Evolutionary conservation across 1,284 basidiomycete genomes (phyloP).

Genomic region (Sanghuangporus sanghuang): DNA sequence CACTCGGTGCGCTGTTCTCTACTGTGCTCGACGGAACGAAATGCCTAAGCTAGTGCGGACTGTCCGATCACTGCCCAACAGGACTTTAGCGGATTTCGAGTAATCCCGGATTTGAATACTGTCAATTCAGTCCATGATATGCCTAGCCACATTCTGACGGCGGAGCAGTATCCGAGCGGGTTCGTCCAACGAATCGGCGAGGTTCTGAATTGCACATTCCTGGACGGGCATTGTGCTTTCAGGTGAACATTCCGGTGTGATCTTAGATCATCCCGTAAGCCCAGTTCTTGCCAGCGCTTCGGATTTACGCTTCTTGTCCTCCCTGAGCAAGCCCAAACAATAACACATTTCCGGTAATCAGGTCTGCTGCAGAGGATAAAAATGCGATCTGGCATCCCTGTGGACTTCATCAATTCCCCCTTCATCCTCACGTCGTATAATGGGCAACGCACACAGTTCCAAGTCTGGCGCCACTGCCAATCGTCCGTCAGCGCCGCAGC

Average conservation of each 20-base stretch:
- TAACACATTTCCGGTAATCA: conserved; percentile 6
- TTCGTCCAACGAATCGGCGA: background rate
- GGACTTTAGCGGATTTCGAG: conserved; percentile 2
- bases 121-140: background rate
- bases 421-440: conserved; percentile 19
- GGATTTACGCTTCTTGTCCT: conserved; percentile 1
- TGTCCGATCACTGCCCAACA: conserved; percentile 3
- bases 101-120: conserved; percentile 2
- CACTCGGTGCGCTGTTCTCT: background rate
- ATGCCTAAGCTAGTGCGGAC: background rate
- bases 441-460: conserved; percentile 38
- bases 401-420: conserved; percentile 1
- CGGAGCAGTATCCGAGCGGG: background rate
- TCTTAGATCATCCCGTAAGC: conserved; percentile 8
- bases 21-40: background rate
- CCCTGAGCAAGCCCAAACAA: conserved; percentile 5
- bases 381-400: conserved; percentile 5
- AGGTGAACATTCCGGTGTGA: background rate
- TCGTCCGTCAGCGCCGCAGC: conserved; percentile 24
- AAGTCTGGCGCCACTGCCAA: conserved; percentile 26
- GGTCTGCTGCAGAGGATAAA: conserved; percentile 5
- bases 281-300: background rate
- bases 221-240: background rate
- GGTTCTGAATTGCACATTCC: conserved; percentile 1
- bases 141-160: background rate